Evolutionary conservation across 169 alveolate species (phyloP), one percentile per base, ranked within the genome.

Genomic region (Plasmodium vinckei): DNA sequence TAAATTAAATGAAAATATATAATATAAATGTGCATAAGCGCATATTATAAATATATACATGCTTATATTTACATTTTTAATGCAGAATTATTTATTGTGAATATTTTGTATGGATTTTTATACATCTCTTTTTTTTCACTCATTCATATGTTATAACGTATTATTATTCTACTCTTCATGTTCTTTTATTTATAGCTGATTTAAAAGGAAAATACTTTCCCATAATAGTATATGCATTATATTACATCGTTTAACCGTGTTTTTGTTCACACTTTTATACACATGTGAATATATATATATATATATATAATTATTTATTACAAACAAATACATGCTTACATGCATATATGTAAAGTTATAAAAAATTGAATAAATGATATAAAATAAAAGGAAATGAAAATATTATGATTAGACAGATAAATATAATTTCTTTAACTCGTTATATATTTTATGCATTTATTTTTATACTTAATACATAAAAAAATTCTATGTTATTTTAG

Each of bases 401-500:
- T 61, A 61, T 21, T 12, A 12, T 71, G 57, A 71, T 53, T 53
- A 71, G 86, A 71, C 86, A 69, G 51, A 71, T 33, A 33, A 33
- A 33, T 33, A 33, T 33, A 33, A 33, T 33, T 33, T 33, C 42
- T 33, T 33, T 33, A 33, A 33, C 3, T 33, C 42, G 5, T 33
- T 33, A 33, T 33, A 7, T 33, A 33, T 33, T 33, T 33, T 33
- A 67, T 12, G 25, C 15, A 42, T 67, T 2, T 39, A 67, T 67
- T 15, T 67, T 42, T 67, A 39, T 67, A 46, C 25, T n/a, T 65
- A 65, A 10, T 67, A 15, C 46, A 67, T 67, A 67, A 42, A 33
- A 33, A 67, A 67, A n/a, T 67, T 67, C 42, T n/a, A 9, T 42
- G 47, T 67, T 10, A 12, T 67, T 42, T 42, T 67, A 44, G 39